A percentile compares a stretch with the other conserved stretches of the same genome.
phyloP scores from a whole-genome alignment of 2,329 filamentous ascomycete genomes.

The Colletotrichum eremochloae region DNA sequence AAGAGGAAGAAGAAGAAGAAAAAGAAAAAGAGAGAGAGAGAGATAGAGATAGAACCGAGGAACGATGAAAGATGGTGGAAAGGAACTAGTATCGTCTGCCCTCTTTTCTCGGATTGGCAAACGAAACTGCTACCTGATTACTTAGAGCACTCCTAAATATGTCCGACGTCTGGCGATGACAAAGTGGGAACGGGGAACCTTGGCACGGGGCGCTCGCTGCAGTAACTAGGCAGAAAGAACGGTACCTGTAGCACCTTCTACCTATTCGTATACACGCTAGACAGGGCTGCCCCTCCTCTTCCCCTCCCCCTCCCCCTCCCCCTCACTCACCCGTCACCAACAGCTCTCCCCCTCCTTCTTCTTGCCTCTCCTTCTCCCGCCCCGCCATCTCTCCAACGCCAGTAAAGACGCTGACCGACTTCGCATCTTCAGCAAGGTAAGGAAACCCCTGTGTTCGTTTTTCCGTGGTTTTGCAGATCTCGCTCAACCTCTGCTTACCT shows the following conservation, averaged over 20 bases:
- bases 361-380: neutral
- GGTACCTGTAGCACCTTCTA: neutral
- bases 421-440: neutral
- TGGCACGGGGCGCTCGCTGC: neutral
- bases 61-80: neutral
- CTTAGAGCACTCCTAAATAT: neutral
- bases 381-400: slow-evolving; percentile 2
- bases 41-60: neutral
- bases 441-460: slow-evolving; percentile 1
- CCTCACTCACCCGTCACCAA: slow-evolving; percentile 5
- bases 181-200: slow-evolving; percentile 8
- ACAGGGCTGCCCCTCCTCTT: slow-evolving; percentile 15
- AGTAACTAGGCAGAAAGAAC: neutral
- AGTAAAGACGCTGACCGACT: slow-evolving; percentile 11
- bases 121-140: neutral
- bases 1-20: no score
- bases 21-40: no score
- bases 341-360: slow-evolving; percentile 2
- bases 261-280: slow-evolving; percentile 1
- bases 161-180: slow-evolving; percentile 13
- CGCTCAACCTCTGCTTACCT: slow-evolving; percentile 11
- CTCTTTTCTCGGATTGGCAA: slow-evolving; percentile 3
- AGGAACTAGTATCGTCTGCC: neutral
- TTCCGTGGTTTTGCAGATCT: slow-evolving; percentile 6
- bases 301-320: slow-evolving; percentile 1